Conservation (phyloP, 768 basidiomycete species). For the Mycena polygramma region DNA sequence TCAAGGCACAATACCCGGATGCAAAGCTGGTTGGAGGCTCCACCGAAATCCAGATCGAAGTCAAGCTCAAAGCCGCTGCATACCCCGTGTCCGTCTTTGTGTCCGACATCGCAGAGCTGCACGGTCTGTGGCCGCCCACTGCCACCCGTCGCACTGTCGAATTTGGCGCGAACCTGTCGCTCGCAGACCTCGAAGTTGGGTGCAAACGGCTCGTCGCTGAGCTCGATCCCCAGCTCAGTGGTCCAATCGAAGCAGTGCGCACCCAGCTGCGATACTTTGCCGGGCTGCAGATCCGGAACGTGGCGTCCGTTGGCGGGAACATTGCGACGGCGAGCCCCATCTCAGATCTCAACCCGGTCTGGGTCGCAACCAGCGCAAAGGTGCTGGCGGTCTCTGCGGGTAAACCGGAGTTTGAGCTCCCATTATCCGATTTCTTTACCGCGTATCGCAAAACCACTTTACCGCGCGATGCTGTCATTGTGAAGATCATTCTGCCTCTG, state of each 20-base stretch:
- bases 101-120: constrained; percentile 36
- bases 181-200: constrained; percentile 32
- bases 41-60: constrained; percentile 39
- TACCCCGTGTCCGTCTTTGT: constrained; percentile 36
- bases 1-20: constrained; percentile 33
- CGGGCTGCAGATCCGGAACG: constrained; percentile 37
- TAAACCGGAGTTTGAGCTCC: constrained; percentile 24
- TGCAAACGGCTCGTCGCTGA: constrained; percentile 31
- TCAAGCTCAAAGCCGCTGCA: constrained; percentile 37
- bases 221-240: constrained; percentile 31
- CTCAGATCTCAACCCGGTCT: constrained; percentile 39
- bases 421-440: constrained; percentile 36
- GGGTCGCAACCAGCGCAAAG: constrained; percentile 35
- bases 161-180: constrained; percentile 38
- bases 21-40: constrained; percentile 40
- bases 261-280: constrained; percentile 39
- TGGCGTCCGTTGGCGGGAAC: constrained; percentile 37
- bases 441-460: constrained; percentile 38
- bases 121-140: constrained; percentile 33
- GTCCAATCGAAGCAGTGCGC: constrained; percentile 38
- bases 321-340: constrained; percentile 39
- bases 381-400: constrained; percentile 26
- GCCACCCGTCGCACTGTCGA: constrained; percentile 31
- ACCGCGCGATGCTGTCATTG: constrained; percentile 35
- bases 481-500: constrained; percentile 37